Percentiles rank a stretch among this genome's conserved stretches.
Conservation (phyloP, 148 eudicot species). For the Fagopyrum homotropicum region DNA sequence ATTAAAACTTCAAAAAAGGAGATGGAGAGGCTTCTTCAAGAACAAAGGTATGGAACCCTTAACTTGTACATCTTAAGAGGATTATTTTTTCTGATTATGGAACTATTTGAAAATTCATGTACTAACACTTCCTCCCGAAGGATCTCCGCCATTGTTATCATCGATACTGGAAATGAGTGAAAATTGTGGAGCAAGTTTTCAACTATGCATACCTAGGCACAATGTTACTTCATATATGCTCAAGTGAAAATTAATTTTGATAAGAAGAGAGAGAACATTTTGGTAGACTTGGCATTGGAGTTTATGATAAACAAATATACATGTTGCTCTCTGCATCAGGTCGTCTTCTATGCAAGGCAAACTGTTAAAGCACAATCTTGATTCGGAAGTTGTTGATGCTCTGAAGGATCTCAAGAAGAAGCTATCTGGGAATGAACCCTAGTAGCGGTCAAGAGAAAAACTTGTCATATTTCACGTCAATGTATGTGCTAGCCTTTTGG, state of each 20-base stretch:
- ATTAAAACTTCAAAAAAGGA: slow-evolving; percentile 85
- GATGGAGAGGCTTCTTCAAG: slow-evolving; percentile 65
- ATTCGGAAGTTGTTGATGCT: slow-evolving; percentile 77
- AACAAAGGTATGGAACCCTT: slow-evolving; percentile 51
- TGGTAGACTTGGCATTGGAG: background rate
- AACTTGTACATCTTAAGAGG: background rate
- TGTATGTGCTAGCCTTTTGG: background rate
- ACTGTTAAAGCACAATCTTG: slow-evolving; percentile 83
- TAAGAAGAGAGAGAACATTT: too few species aligned
- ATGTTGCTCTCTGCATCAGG: slow-evolving; percentile 25
- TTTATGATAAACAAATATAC: background rate
- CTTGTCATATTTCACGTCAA: background rate
- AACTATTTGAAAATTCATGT: too few species aligned
- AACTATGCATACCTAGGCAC: too few species aligned
- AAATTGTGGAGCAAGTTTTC: too few species aligned
- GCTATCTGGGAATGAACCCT: slow-evolving; percentile 42
- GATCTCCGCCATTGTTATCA: too few species aligned
- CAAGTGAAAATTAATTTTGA: too few species aligned
- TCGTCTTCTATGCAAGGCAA: slow-evolving; percentile 84
- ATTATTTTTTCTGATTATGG: too few species aligned
- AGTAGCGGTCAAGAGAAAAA: slow-evolving; percentile 15
- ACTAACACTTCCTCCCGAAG: too few species aligned
- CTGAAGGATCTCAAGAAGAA: slow-evolving; percentile 76
- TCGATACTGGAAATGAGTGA: too few species aligned
- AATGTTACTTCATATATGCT: too few species aligned